A percentile compares a stretch with the other conserved stretches of the same genome.
Conservation (phyloP, 495 filamentous ascomycete genomes). For the Penicillium turbatum region DNA sequence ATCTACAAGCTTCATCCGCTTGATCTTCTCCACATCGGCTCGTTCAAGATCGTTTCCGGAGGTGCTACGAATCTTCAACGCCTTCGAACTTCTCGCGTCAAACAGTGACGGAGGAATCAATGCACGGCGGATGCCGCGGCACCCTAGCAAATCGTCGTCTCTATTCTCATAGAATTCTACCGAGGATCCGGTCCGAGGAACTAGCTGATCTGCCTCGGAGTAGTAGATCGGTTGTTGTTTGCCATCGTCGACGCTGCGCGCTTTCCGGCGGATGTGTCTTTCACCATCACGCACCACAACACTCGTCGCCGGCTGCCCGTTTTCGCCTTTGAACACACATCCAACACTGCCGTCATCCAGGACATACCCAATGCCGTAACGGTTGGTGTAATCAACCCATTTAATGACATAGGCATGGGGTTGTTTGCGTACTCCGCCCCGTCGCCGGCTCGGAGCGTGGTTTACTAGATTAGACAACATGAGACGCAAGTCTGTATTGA, state of each 20-base stretch:
- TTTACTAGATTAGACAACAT: slow-evolving; percentile 41
- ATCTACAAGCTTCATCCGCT: slow-evolving; percentile 75
- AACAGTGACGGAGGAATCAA: slow-evolving; percentile 59
- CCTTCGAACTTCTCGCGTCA: slow-evolving; percentile 32
- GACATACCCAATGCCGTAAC: slow-evolving; percentile 82
- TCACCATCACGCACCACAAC: slow-evolving; percentile 64
- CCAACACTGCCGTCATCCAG: slow-evolving; percentile 80
- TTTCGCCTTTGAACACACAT: slow-evolving; percentile 68
- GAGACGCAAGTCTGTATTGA: slow-evolving; percentile 38
- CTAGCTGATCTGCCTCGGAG: slow-evolving; percentile 58
- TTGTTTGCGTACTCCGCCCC: slow-evolving; percentile 27
- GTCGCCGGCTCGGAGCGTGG: slow-evolving; percentile 33
- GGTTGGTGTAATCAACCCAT: slow-evolving; percentile 95
- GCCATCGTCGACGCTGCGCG: slow-evolving; percentile 53
- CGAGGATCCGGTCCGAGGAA: slow-evolving; percentile 57
- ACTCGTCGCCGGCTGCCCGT: slow-evolving; percentile 57
- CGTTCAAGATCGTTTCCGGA: slow-evolving; percentile 48
- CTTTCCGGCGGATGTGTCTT: slow-evolving; percentile 44
- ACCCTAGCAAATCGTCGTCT: slow-evolving; percentile 41
- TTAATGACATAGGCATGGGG: slow-evolving; percentile 64
- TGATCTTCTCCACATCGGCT: slow-evolving; percentile 65
- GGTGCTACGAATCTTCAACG: slow-evolving; percentile 46
- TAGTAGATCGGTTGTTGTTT: slow-evolving; percentile 51
- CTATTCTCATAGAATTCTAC: slow-evolving; percentile 79
- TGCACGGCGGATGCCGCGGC: slow-evolving; percentile 57